Conservation (phyloP, 2,329 filamentous ascomycete genomes). For the Ascochyta pisi region DNA sequence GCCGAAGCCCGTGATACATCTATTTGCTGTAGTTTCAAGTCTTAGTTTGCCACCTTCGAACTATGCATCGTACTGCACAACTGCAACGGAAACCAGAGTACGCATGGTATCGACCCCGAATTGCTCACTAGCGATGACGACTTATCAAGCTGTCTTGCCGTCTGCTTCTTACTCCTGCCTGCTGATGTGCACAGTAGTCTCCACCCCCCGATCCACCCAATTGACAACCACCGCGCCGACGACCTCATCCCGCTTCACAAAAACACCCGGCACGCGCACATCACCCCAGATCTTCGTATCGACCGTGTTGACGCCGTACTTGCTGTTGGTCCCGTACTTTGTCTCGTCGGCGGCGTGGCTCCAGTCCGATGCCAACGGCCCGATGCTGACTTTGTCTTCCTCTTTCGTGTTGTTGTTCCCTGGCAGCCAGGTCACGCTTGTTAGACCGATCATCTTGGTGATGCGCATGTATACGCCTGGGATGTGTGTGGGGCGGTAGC, state of each 20-base stretch:
- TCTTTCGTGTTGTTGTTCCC: neutral
- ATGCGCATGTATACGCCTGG: neutral
- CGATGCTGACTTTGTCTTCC: neutral
- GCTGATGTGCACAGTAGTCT: neutral
- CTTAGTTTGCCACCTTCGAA: too few relatives aligned
- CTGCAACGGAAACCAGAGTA: too few relatives aligned
- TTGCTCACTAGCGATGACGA: too few relatives aligned
- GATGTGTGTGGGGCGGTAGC: neutral
- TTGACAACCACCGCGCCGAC: neutral
- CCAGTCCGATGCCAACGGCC: neutral
- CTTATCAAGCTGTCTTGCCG: too few relatives aligned
- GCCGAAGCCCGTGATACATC: too few relatives aligned
- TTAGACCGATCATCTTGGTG: neutral
- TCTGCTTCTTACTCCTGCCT: neutral
- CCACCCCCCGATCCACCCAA: neutral
- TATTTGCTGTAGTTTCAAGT: too few relatives aligned
- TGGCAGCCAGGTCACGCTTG: neutral
- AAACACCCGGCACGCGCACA: neutral
- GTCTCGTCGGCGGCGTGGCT: neutral
- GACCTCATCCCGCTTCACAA: neutral
- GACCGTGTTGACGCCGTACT: neutral
- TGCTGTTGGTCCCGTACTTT: neutral
- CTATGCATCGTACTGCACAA: too few relatives aligned
- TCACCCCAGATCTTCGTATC: neutral
- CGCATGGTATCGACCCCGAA: too few relatives aligned